Percentiles rank a stretch among this genome's conserved stretches.
Evolutionary conservation across 805 yeast genomes (phyloP).

Genomic region (Tetrapisispora namnaoensis): DNA sequence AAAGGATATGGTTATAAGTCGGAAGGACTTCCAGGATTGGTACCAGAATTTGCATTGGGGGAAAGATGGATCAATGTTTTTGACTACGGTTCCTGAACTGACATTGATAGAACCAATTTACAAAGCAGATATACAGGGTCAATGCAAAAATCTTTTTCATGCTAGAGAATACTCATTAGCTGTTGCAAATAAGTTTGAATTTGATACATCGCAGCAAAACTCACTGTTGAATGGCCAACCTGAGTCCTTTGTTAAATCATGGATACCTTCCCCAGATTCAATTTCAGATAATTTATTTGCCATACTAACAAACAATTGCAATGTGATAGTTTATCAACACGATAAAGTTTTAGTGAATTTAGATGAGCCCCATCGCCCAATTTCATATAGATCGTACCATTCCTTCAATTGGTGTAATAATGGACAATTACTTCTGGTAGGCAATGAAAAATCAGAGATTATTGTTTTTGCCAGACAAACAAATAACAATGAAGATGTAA

Average conservation of each 20-base stretch:
- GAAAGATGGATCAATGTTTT: constrained; percentile 22
- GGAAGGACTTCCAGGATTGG: constrained; percentile 25
- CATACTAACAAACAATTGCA: constrained; percentile 22
- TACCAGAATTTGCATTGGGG: constrained; percentile 22
- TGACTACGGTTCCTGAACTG: constrained; percentile 21
- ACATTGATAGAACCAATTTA: constrained; percentile 23
- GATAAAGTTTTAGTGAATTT: constrained; percentile 9
- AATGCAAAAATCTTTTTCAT: constrained; percentile 20
- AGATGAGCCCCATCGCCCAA: constrained; percentile 11
- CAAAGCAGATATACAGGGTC: constrained; percentile 9
- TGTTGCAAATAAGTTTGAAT: constrained; percentile 22
- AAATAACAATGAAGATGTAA: not conserved
- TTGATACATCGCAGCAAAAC: constrained; percentile 15
- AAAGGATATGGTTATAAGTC: constrained; percentile 19
- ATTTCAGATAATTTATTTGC: constrained; percentile 13
- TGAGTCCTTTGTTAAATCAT: constrained; percentile 13
- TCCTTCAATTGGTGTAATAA: constrained; percentile 20
- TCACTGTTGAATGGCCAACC: constrained; percentile 24
- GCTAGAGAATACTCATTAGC: constrained; percentile 16
- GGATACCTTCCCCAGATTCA: constrained; percentile 15
- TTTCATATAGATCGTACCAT: constrained; percentile 18
- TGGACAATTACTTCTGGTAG: constrained; percentile 15
- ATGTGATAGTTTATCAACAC: constrained; percentile 17
- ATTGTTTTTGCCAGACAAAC: constrained; percentile 6
- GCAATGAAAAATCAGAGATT: constrained; percentile 21